Percentiles rank a stretch among this genome's conserved stretches.
These are phyloP conservation scores for Chrysopogon serrulatus DNA, from an alignment of 176 grass and related monocot genomes.

Conservation along the genomic window DNA sequence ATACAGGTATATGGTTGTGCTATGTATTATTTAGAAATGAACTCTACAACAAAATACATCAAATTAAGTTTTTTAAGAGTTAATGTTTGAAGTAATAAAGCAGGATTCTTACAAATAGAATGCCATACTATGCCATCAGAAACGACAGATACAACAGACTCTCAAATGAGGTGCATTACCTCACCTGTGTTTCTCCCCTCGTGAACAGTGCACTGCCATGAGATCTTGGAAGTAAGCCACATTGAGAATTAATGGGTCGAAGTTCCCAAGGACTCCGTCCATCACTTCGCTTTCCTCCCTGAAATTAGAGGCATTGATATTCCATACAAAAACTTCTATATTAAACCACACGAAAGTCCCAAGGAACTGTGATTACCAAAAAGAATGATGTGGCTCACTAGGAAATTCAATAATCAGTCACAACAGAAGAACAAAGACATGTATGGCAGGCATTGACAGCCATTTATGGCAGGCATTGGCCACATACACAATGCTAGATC, in stretches of 20 bases:
- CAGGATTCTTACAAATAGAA: neutral
- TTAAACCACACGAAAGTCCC: neutral
- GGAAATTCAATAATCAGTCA: slow-evolving; percentile 1
- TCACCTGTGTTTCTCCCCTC: slow-evolving; percentile 98
- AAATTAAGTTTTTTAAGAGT: slow-evolving; percentile 13
- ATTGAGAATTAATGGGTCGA: slow-evolving; percentile 89
- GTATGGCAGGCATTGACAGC: neutral
- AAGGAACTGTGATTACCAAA: neutral
- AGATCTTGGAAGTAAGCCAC: slow-evolving; percentile 82
- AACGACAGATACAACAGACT: slow-evolving; percentile 17
- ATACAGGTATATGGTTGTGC: neutral
- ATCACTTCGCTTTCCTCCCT: slow-evolving; percentile 95
- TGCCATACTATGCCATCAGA: neutral
- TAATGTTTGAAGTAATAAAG: slow-evolving; percentile 6
- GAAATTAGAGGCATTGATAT: slow-evolving; percentile 26
- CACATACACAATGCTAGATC: neutral
- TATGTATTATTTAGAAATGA: neutral
- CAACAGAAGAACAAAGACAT: neutral
- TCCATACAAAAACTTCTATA: neutral
- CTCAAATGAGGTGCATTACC: slow-evolving; percentile 44
- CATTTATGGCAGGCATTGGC: no score
- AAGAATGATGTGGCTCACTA: neutral
- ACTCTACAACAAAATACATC: slow-evolving; percentile 5
- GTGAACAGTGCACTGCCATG: slow-evolving; percentile 98
- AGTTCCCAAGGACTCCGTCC: slow-evolving; percentile 68